A percentile compares a stretch with the other conserved stretches of the same genome.
Conservation (phyloP, 306 rosid species). For the Senna siamea region DNA sequence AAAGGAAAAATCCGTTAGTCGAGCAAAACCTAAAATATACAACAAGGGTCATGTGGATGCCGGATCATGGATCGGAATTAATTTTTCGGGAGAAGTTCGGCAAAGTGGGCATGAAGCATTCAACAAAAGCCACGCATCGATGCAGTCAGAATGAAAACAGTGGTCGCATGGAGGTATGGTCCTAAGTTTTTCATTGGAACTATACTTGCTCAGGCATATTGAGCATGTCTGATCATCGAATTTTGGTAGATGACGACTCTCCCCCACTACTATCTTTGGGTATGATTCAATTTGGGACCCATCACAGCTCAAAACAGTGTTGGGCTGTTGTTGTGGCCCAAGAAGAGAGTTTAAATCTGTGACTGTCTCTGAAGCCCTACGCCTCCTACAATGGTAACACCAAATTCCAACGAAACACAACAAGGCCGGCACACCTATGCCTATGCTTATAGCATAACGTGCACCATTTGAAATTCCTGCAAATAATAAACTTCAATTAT, state of each 20-base stretch:
- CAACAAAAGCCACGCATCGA: constrained; percentile 75
- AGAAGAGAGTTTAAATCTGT: constrained; percentile 50
- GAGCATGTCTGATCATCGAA: constrained; percentile 54
- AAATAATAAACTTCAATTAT: not conserved
- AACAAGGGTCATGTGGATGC: no score
- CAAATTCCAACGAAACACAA: constrained; percentile 56
- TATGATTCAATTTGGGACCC: constrained; percentile 59
- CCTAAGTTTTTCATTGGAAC: constrained; percentile 64
- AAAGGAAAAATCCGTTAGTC: no score
- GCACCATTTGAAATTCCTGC: constrained; percentile 60
- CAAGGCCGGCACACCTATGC: constrained; percentile 45
- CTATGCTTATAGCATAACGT: constrained; percentile 56
- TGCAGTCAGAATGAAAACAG: constrained; percentile 72
- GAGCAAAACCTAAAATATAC: no score
- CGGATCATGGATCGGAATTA: no score
- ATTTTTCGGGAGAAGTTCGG: constrained; percentile 50
- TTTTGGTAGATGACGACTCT: constrained; percentile 50
- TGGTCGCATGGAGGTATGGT: constrained; percentile 68
- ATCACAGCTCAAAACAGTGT: constrained; percentile 48
- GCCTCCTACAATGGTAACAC: constrained; percentile 39
- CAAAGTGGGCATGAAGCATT: constrained; percentile 82
- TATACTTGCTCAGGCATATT: constrained; percentile 68
- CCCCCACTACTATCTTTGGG: constrained; percentile 63
- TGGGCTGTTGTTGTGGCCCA: constrained; percentile 36
- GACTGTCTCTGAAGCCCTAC: constrained; percentile 34